A percentile compares a stretch with the other conserved stretches of the same genome.
Conservation (phyloP, 768 basidiomycete species). For the Hysterangium stoloniferum region DNA sequence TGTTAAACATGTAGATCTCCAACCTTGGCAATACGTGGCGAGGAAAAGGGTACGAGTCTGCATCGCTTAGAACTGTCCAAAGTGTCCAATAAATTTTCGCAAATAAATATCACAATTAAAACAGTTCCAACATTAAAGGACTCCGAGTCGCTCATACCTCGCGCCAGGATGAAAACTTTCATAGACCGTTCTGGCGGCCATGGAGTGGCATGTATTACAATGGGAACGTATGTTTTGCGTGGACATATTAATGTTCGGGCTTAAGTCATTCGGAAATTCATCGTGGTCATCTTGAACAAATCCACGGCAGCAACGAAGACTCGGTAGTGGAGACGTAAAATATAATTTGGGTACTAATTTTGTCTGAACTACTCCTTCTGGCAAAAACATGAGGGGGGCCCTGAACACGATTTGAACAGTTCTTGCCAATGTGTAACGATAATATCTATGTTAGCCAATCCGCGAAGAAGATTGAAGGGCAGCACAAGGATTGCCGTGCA, state of each 20-base stretch:
- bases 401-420: slow-evolving; percentile 92
- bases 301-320: slow-evolving; percentile 71
- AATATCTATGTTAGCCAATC: slow-evolving; percentile 89
- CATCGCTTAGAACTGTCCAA: slow-evolving; percentile 99
- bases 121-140: slow-evolving; percentile 99
- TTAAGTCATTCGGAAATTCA: slow-evolving; percentile 97
- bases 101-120: slow-evolving; percentile 98
- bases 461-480: slow-evolving; percentile 81
- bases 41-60: slow-evolving; percentile 98
- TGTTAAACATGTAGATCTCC: slow-evolving; percentile 88
- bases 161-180: slow-evolving; percentile 99
- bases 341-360: slow-evolving; percentile 99
- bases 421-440: slow-evolving; percentile 96
- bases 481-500: slow-evolving; percentile 99
- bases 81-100: slow-evolving; percentile 96
- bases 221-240: slow-evolving; percentile 99
- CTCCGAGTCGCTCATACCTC: slow-evolving; percentile 94
- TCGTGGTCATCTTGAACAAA: slow-evolving; percentile 96
- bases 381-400: slow-evolving; percentile 99
- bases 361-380: slow-evolving; percentile 93
- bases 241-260: slow-evolving; percentile 96
- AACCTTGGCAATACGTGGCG: slow-evolving; percentile 95
- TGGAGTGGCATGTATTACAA: slow-evolving; percentile 92
- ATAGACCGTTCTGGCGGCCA: slow-evolving; percentile 97
- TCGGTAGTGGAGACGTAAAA: slow-evolving; percentile 93